Percentiles rank a stretch among this genome's conserved stretches.
Conservation (phyloP, 148 eudicot genomes). For the Chenopodium album region DNA sequence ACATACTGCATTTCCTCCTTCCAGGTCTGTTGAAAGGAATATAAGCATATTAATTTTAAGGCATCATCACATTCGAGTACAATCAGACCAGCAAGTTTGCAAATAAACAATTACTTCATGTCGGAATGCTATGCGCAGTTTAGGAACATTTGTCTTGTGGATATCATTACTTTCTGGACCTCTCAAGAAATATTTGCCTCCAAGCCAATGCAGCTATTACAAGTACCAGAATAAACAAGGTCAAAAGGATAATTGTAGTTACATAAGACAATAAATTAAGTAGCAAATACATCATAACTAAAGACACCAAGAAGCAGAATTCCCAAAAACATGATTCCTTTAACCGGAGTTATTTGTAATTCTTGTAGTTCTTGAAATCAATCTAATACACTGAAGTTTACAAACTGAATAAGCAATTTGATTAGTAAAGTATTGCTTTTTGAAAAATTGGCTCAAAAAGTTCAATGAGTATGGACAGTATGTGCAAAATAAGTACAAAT, state of each 20-base stretch:
- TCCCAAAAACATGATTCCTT: not conserved
- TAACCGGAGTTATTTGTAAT: not conserved
- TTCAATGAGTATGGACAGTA: not conserved
- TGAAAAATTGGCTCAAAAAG: not conserved
- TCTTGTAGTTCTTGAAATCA: not conserved
- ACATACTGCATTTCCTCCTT: conserved; percentile 68
- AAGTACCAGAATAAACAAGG: not conserved
- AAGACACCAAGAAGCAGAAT: not conserved
- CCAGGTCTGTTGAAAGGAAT: conserved; percentile 56
- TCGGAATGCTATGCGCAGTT: conserved; percentile 59
- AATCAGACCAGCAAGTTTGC: not conserved
- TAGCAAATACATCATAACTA: not conserved
- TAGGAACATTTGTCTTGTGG: conserved; percentile 72
- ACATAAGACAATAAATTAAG: not conserved
- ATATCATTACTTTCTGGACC: conserved; percentile 73
- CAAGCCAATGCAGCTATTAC: conserved; percentile 71
- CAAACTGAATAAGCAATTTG: no score
- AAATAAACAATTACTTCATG: conserved; percentile 46
- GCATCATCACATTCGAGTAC: not conserved
- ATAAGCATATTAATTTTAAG: not conserved
- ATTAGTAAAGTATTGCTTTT: no score
- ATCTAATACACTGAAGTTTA: not conserved
- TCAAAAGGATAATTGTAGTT: not conserved
- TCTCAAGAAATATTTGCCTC: conserved; percentile 57
- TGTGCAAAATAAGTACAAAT: not conserved